Evolutionary conservation across 2,329 filamentous ascomycete species (phyloP), one percentile per base, ranked within the genome.

Genomic region (Aspergillus fischeri): DNA sequence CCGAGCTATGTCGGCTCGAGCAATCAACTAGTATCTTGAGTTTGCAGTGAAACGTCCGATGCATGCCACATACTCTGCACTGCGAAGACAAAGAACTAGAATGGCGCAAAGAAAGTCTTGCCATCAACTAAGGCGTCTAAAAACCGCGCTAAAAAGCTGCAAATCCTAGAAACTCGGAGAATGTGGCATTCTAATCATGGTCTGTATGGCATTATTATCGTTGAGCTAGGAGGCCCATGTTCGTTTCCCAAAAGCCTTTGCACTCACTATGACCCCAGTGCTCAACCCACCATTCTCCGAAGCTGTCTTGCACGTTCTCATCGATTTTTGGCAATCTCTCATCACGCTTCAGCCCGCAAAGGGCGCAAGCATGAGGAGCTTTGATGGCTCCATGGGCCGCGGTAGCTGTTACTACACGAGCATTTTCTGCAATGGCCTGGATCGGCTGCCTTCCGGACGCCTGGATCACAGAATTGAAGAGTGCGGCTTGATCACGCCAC

Each of bases 231-330:
- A 81, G 80, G 53, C 80, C 80, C 72, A 90, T 89, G 72, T 95
- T 88, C 65, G 88, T 81, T 58, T 88, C 77, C 93, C 93, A 97
- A 69, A 96, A 96, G 60, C 89, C 88, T 70, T 85, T 85, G 75
- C 93, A 97, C 21, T 85, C 83, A 60, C 84, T 79, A 74, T 92
- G 89, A 0, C 88, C 91, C 88, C 91, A 92, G 72, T 93, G 88
- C 49, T 97, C 92, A 45, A 89, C 80, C 93, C 93, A 97, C 91
- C 92, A 97, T 77, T 97, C 93, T 11, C 91, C 92, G 78, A 97
- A 97, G 71, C 89, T 92, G 73, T 97, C 93, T 66, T 93, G 87
- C 8, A 95, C 85, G 27, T 87, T 81, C 53, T 86, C 78, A 67
- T 96, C 92, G 35, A 94, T 83, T 68, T 87, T 91, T 21, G 78